These are phyloP conservation scores for Guyanaporus albipodus DNA, from an alignment of 768 basidiomycete species.

Conservation along the genomic window DNA sequence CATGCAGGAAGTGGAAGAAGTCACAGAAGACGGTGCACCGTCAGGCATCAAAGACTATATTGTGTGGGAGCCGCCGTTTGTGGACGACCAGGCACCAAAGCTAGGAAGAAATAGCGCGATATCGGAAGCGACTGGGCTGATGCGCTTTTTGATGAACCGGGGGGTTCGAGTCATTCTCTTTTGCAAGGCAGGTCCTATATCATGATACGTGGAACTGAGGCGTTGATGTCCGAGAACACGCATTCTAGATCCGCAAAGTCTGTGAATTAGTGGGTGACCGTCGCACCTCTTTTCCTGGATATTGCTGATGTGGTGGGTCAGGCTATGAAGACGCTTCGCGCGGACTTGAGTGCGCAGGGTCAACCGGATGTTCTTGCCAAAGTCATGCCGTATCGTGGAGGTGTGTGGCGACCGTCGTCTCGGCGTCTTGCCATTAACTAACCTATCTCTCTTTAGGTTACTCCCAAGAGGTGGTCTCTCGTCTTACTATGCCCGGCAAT, in stretches of 20 bases:
- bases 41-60: constrained; percentile 76
- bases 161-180: constrained; percentile 85
- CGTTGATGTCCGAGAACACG: not conserved
- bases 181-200: constrained; percentile 55
- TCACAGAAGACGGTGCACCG: constrained; percentile 81
- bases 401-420: constrained; percentile 34
- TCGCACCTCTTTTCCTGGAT: not conserved
- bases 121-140: constrained; percentile 64
- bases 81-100: constrained; percentile 50
- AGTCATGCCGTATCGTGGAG: constrained; percentile 83
- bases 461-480: constrained; percentile 52
- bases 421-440: not conserved
- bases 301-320: constrained; percentile 31
- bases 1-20: constrained; percentile 51
- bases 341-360: constrained; percentile 69
- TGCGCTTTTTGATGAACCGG: constrained; percentile 77
- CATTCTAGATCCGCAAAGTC: constrained; percentile 61
- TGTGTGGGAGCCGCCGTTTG: constrained; percentile 67
- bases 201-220: not conserved
- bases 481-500: not conserved
- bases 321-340: constrained; percentile 76
- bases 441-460: constrained; percentile 47
- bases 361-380: constrained; percentile 69
- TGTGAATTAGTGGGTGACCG: constrained; percentile 66
- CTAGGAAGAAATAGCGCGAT: constrained; percentile 57